Evolutionary conservation across 2,329 filamentous ascomycete genomes (phyloP).

Genomic region (Graphilbum fragrans): DNA sequence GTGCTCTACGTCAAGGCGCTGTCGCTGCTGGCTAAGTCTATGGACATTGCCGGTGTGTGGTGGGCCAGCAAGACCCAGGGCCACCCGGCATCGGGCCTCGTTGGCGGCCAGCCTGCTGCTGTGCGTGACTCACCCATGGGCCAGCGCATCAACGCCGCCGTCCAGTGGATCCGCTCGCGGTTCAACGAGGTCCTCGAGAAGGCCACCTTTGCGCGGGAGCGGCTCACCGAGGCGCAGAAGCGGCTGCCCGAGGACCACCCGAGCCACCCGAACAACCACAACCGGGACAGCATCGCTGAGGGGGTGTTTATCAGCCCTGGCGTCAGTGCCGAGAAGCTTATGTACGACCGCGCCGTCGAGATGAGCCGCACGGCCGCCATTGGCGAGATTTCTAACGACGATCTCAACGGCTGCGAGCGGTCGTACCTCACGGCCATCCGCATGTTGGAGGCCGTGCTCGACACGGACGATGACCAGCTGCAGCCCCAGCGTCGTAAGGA

Average conservation of each 20-base stretch:
- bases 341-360: conserved; percentile 94
- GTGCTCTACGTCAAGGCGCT: conserved; percentile 95
- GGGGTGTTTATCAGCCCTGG: conserved; percentile 77
- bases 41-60: conserved; percentile 90
- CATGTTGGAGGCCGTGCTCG: conserved; percentile 89
- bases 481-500: conserved; percentile 19
- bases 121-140: conserved; percentile 38
- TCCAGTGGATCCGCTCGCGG: conserved; percentile 85
- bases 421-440: conserved; percentile 88
- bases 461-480: conserved; percentile 56
- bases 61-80: conserved; percentile 71
- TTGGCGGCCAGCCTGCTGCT: conserved; percentile 21
- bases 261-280: conserved; percentile 69
- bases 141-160: conserved; percentile 76
- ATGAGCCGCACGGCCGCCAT: conserved; percentile 94
- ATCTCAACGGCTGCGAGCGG: conserved; percentile 77
- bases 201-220: conserved; percentile 83
- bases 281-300: conserved; percentile 30
- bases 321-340: conserved; percentile 88
- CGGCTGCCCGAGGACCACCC: conserved; percentile 75
- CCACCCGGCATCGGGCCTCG: conserved; percentile 28
- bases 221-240: conserved; percentile 75
- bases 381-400: conserved; percentile 87
- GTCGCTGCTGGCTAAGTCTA: conserved; percentile 79
- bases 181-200: conserved; percentile 98